Percentiles rank a stretch among this genome's conserved stretches.
phyloP scores from a whole-genome alignment of 257 asterid genomes.

The Catharanthus roseus region DNA sequence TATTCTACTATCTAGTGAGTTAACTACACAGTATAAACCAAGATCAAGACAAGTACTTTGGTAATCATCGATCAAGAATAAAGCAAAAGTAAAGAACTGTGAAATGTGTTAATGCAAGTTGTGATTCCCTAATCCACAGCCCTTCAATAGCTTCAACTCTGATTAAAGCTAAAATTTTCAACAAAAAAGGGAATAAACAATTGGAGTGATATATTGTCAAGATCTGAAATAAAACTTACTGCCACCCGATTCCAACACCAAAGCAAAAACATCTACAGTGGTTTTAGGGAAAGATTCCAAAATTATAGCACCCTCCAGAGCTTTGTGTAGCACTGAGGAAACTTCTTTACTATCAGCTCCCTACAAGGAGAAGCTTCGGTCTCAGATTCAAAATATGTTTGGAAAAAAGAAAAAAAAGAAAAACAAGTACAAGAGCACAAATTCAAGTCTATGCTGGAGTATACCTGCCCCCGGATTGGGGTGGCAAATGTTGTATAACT shows the following conservation, averaged over 20 bases:
- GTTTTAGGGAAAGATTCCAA: slow-evolving; percentile 93
- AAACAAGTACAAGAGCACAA: slow-evolving; percentile 2
- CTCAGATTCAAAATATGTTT: slow-evolving; percentile 13
- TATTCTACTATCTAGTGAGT: not conserved
- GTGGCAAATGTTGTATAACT: slow-evolving; percentile 79
- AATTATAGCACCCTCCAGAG: slow-evolving; percentile 88
- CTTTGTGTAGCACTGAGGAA: slow-evolving; percentile 85
- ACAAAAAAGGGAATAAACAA: not conserved
- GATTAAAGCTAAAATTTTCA: not conserved
- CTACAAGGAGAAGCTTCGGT: slow-evolving; percentile 31
- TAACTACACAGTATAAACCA: not conserved
- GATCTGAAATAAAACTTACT: slow-evolving; percentile 45
- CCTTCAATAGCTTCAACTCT: not conserved
- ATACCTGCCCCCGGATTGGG: slow-evolving; percentile 70
- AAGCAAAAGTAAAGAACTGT: not conserved
- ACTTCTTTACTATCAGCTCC: slow-evolving; percentile 70
- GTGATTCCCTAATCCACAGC: not conserved
- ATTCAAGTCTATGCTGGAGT: slow-evolving; percentile 3
- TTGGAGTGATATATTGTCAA: not conserved
- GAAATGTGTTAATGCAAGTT: not conserved
- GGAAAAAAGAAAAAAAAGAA: slow-evolving; percentile 2
- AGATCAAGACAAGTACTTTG: not conserved
- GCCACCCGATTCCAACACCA: slow-evolving; percentile 98
- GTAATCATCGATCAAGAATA: not conserved
- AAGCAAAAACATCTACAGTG: slow-evolving; percentile 93